phyloP scores from a whole-genome alignment of 305 asterid species.

The Fraxinus sp. region DNA sequence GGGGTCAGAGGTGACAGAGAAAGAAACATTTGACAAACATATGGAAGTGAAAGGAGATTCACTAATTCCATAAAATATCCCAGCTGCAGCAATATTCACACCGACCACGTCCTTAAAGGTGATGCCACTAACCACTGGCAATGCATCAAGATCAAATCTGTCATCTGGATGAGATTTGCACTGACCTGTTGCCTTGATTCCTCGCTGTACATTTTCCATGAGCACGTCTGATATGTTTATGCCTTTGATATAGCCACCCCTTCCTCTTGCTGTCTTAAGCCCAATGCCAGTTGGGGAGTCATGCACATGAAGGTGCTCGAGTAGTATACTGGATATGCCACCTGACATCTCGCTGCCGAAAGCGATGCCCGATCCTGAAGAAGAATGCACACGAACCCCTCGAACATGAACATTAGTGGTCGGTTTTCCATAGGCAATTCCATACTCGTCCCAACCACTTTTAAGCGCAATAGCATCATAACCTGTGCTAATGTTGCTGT shows the following conservation, averaged over 20 bases:
- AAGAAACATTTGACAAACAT: slow-evolving; percentile 61
- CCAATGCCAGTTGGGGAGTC: slow-evolving; percentile 60
- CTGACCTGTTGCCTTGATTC: slow-evolving; percentile 71
- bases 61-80: slow-evolving; percentile 58
- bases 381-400: slow-evolving; percentile 48
- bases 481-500: slow-evolving; percentile 82
- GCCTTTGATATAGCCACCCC: slow-evolving; percentile 75
- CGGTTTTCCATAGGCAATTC: slow-evolving; percentile 61
- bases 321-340: slow-evolving; percentile 68
- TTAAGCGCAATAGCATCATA: slow-evolving; percentile 73
- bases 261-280: slow-evolving; percentile 65
- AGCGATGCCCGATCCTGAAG: slow-evolving; percentile 67
- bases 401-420: slow-evolving; percentile 60
- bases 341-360: slow-evolving; percentile 98
- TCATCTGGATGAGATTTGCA: slow-evolving; percentile 71
- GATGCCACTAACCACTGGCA: slow-evolving; percentile 59
- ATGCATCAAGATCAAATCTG: slow-evolving; percentile 58
- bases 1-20: slow-evolving; percentile 36
- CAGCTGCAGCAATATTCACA: slow-evolving; percentile 52
- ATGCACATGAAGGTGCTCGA: slow-evolving; percentile 49
- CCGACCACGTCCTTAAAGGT: slow-evolving; percentile 60
- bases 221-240: slow-evolving; percentile 41
- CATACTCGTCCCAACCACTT: slow-evolving; percentile 98
- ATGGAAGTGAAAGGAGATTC: slow-evolving; percentile 82
- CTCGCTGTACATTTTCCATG: slow-evolving; percentile 59